Conservation (phyloP, 1,284 basidiomycete genomes). For the Agroathelia rolfsii region DNA sequence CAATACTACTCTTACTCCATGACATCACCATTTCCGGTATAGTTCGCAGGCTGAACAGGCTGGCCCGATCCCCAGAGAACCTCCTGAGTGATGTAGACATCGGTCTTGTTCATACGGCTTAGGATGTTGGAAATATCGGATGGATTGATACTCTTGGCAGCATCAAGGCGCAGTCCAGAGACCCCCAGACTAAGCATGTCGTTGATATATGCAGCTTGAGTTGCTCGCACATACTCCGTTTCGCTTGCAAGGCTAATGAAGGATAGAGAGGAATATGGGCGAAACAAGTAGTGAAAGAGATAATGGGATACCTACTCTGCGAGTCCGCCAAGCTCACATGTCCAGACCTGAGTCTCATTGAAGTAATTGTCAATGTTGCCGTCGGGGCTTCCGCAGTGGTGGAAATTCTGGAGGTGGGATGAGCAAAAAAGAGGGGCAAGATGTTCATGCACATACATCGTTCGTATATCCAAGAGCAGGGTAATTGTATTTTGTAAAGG, state of each 20-base stretch:
- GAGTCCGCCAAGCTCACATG: conserved; percentile 45
- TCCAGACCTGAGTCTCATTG: conserved; percentile 45
- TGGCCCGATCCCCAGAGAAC: conserved; percentile 15
- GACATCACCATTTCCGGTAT: conserved; percentile 32
- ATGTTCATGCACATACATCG: no score
- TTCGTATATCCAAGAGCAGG: conserved; percentile 13
- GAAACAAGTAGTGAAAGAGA: background rate
- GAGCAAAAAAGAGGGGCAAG: no score
- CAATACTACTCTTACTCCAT: conserved; percentile 38
- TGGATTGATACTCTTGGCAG: conserved; percentile 20
- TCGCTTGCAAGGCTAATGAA: conserved; percentile 4
- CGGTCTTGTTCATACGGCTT: conserved; percentile 11
- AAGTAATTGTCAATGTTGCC: conserved; percentile 49
- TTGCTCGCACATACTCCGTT: conserved; percentile 3
- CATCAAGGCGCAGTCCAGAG: conserved; percentile 22
- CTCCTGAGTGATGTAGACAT: conserved; percentile 13
- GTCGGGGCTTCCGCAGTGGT: conserved; percentile 48
- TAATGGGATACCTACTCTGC: conserved; percentile 37
- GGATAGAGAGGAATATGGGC: background rate
- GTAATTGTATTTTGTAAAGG: conserved; percentile 13
- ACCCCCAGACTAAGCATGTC: conserved; percentile 22
- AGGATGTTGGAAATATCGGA: conserved; percentile 17
- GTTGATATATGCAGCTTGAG: conserved; percentile 14
- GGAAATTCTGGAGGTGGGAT: conserved; percentile 42
- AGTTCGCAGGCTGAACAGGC: conserved; percentile 15